Percentiles rank a stretch among this genome's conserved stretches.
Evolutionary conservation across 75 land plant species (phyloP).

Genomic region (Picea glauca): DNA sequence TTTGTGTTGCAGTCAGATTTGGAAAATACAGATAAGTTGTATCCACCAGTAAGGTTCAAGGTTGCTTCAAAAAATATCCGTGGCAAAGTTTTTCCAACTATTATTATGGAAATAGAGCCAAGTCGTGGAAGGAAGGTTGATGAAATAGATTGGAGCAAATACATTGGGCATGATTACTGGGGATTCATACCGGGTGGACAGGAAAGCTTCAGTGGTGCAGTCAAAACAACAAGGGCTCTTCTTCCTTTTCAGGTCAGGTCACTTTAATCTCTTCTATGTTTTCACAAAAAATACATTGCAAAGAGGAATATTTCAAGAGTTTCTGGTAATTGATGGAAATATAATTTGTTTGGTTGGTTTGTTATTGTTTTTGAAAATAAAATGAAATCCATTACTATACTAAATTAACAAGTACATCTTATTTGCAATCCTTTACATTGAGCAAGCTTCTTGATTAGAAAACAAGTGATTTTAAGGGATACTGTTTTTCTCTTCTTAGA

Average conservation of each 20-base stretch:
- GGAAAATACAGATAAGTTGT: not conserved
- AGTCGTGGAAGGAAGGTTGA: slow-evolving; percentile 4
- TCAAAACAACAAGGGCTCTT: slow-evolving; percentile 13
- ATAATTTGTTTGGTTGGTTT: too few relatives aligned
- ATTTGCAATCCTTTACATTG: too few relatives aligned
- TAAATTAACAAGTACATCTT: too few relatives aligned
- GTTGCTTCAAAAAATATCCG: not conserved
- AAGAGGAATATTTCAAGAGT: not conserved
- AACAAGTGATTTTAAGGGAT: too few relatives aligned
- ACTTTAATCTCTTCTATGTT: not conserved
- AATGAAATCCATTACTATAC: too few relatives aligned
- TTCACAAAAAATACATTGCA: not conserved
- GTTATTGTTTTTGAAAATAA: too few relatives aligned
- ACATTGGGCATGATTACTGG: slow-evolving; percentile 21
- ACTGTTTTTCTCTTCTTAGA: too few relatives aligned
- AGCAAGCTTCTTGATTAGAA: too few relatives aligned
- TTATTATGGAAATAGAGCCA: not conserved
- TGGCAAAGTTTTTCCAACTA: not conserved
- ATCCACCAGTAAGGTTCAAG: slow-evolving; percentile 7
- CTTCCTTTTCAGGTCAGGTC: slow-evolving; percentile 23
- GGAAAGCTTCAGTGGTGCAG: slow-evolving; percentile 5
- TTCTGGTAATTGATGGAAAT: not conserved
- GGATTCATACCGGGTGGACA: slow-evolving; percentile 17
- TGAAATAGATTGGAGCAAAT: slow-evolving; percentile 7
- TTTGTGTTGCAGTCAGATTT: slow-evolving; percentile 5